Evolutionary conservation across 306 rosid species (phyloP).

Genomic region (Vigna nakashimae): DNA sequence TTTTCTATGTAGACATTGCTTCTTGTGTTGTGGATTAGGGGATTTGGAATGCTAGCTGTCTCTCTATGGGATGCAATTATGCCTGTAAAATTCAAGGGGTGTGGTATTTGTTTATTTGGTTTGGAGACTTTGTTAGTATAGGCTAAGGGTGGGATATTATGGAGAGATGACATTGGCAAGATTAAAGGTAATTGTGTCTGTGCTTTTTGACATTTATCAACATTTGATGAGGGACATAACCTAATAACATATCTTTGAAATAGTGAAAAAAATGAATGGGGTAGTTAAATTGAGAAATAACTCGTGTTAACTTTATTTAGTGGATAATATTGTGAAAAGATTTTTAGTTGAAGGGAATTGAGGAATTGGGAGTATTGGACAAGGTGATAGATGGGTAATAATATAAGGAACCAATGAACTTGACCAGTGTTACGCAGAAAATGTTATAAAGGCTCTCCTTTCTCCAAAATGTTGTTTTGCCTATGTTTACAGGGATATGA

Average conservation of each 20-base stretch:
- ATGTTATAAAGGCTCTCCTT: slow-evolving; percentile 13
- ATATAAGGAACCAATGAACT: background rate
- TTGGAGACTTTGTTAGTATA: background rate
- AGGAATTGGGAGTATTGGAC: slow-evolving; percentile 3
- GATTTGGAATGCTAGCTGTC: slow-evolving; percentile 2
- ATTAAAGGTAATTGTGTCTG: slow-evolving; percentile 7
- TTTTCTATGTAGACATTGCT: background rate
- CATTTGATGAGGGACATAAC: background rate
- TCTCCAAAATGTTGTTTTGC: background rate
- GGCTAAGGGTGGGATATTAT: background rate
- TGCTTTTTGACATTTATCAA: slow-evolving; percentile 2
- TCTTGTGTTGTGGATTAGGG: background rate
- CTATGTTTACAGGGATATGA: background rate
- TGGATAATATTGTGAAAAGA: background rate
- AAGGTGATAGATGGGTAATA: background rate
- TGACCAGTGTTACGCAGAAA: background rate
- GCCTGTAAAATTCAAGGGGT: background rate
- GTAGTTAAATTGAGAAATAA: background rate
- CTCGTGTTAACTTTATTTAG: slow-evolving; percentile 9
- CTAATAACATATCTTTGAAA: background rate
- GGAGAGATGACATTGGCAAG: slow-evolving; percentile 11
- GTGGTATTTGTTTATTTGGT: background rate
- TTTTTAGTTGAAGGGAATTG: background rate
- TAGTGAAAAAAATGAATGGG: background rate
- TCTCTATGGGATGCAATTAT: background rate